Percentiles rank a stretch among this genome's conserved stretches.
phyloP scores from a whole-genome alignment of 768 basidiomycete species.

The Lactifluus echinatus region DNA sequence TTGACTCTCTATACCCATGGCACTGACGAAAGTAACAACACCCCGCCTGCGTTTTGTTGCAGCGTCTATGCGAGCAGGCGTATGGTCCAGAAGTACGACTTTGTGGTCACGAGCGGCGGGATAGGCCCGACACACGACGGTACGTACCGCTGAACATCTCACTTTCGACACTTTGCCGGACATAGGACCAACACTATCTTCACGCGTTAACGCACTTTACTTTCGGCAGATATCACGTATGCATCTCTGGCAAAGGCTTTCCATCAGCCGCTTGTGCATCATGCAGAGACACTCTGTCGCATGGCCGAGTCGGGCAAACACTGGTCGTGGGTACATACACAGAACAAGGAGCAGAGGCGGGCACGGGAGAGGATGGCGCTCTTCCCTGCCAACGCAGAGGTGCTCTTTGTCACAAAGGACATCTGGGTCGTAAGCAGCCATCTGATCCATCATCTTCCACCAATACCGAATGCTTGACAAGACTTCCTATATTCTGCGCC shows the following conservation, averaged over 20 bases:
- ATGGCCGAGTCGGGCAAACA: constrained; percentile 56
- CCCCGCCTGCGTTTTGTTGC: background rate
- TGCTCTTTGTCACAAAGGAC: constrained; percentile 68
- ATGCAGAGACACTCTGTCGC: constrained; percentile 68
- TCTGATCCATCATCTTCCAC: background rate
- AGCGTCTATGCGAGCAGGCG: constrained; percentile 81
- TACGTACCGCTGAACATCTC: constrained; percentile 26
- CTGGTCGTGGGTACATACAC: constrained; percentile 47
- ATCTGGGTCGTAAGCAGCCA: constrained; percentile 70
- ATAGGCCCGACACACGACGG: constrained; percentile 91
- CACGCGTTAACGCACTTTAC: background rate
- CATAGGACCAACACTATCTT: no score
- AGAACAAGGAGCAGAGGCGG: constrained; percentile 63
- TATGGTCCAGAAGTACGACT: constrained; percentile 76
- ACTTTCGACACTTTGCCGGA: background rate
- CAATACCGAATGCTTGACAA: background rate
- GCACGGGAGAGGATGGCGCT: constrained; percentile 86
- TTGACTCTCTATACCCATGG: background rate
- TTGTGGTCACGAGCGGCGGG: constrained; percentile 86
- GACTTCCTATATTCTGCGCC: background rate
- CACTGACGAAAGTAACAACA: background rate
- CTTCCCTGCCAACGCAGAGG: constrained; percentile 73
- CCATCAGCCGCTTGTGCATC: constrained; percentile 54
- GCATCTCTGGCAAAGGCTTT: constrained; percentile 83
- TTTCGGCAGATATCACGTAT: constrained; percentile 73